Percentiles rank a stretch among this genome's conserved stretches.
These are phyloP conservation scores for Rhypophila decipiens DNA, from an alignment of 495 filamentous ascomycete genomes.

Conservation along the genomic window DNA sequence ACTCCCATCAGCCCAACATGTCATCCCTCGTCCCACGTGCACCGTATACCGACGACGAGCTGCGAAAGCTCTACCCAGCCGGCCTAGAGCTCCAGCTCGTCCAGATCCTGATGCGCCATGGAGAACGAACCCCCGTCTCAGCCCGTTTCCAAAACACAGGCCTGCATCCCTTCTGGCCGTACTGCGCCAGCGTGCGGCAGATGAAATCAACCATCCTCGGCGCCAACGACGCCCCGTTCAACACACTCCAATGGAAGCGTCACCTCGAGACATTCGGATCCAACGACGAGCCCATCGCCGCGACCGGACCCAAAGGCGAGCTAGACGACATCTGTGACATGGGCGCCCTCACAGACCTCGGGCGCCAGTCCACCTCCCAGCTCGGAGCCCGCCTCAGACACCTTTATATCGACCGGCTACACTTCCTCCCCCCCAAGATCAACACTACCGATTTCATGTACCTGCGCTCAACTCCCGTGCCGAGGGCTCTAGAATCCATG, in stretches of 20 bases:
- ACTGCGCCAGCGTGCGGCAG: conserved; percentile 70
- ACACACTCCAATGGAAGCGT: conserved; percentile 67
- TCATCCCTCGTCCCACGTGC: conserved; percentile 65
- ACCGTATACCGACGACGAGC: conserved; percentile 77
- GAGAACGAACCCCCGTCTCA: conserved; percentile 81
- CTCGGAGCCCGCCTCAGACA: conserved; percentile 72
- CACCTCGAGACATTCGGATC: conserved; percentile 73
- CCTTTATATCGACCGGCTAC: conserved; percentile 83
- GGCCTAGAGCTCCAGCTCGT: conserved; percentile 78
- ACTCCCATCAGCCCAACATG: conserved; percentile 51
- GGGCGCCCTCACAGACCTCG: conserved; percentile 83
- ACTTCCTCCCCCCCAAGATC: conserved; percentile 70
- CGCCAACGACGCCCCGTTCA: conserved; percentile 37
- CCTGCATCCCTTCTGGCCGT: conserved; percentile 83
- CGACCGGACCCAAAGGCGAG: conserved; percentile 57
- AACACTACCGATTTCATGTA: conserved; percentile 63
- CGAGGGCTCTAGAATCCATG: conserved; percentile 77
- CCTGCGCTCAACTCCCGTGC: conserved; percentile 77
- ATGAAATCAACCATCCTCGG: conserved; percentile 64
- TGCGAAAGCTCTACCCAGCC: conserved; percentile 72
- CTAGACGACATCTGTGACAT: conserved; percentile 76
- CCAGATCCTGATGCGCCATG: conserved; percentile 86
- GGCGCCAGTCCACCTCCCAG: conserved; percentile 74
- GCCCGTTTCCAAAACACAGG: conserved; percentile 86
- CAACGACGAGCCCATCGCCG: conserved; percentile 63